Evolutionary conservation across 2,329 filamentous ascomycete genomes (phyloP).

Genomic region (Myrmaecium sp.): DNA sequence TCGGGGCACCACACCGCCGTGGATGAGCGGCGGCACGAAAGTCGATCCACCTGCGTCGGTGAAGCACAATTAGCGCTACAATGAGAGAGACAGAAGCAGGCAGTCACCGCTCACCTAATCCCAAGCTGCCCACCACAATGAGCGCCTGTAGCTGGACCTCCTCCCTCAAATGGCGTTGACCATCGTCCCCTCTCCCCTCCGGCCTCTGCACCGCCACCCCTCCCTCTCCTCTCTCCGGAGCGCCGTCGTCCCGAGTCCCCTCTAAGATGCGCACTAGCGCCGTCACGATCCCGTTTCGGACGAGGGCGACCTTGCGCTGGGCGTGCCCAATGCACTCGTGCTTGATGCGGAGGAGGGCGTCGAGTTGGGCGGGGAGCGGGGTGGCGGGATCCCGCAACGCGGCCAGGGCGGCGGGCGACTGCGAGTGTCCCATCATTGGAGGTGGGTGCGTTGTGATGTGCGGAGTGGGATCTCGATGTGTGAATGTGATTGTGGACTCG

Average conservation of each 20-base stretch:
- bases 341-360: slow-evolving; percentile 57
- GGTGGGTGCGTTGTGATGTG: too few species aligned
- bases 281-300: slow-evolving; percentile 51
- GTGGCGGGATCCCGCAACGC: slow-evolving; percentile 22
- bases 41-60: slow-evolving; percentile 51
- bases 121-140: slow-evolving; percentile 70
- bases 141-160: slow-evolving; percentile 60
- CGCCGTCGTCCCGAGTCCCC: slow-evolving; percentile 30
- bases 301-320: slow-evolving; percentile 67
- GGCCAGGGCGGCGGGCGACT: slow-evolving; percentile 17
- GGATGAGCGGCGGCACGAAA: slow-evolving; percentile 59
- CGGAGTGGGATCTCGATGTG: slow-evolving; percentile 1
- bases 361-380: slow-evolving; percentile 23
- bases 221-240: too few species aligned
- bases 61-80: not conserved
- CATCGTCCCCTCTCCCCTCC: too few species aligned
- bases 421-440: slow-evolving; percentile 17
- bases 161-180: too few species aligned
- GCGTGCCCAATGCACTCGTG: slow-evolving; percentile 81
- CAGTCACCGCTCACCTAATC: slow-evolving; percentile 45
- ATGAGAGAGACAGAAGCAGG: not conserved
- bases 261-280: slow-evolving; percentile 39
- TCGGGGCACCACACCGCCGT: slow-evolving; percentile 49
- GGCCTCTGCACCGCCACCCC: slow-evolving; percentile 8
- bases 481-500: too few species aligned